Base-by-base conservation (phyloP, 495 filamentous ascomycete genomes). In the Talaromyces liani region DNA sequence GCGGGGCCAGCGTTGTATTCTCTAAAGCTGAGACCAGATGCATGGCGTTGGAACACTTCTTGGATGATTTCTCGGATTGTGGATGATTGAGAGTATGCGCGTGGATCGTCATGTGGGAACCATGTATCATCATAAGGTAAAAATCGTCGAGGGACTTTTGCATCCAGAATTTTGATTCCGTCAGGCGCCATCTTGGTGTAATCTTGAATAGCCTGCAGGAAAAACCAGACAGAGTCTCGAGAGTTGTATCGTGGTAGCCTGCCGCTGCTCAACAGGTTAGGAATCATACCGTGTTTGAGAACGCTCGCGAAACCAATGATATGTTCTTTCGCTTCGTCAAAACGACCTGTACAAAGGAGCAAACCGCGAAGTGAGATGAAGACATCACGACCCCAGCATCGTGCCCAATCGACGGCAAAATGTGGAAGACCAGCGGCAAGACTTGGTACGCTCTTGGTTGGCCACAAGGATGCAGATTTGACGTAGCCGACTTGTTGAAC, bases 241-340 rank as follows among this genome's bases (percentile, higher is more conserved):
- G 93, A 91, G 70, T 99, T 99, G 75, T 97, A 99, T n/a, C 95
- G 81, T 2, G 95, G 95, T n/a, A 84, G 80, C 47, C 88, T 89
- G 18, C 95, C 92, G 67, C 88, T 88, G 65, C 90, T 85, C 18
- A 99, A 82, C 10, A 99, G 82, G 67, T 99, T 99, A 12, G 95
- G 95, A 61, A 98, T 91, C 95, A 98, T 97, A 53, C 95, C 95
- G 71, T 99, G 95, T 78, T 98, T 98, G 58, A 99, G 79, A 9
- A 99, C 92, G 71, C 91, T 96, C 0, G 91, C 92, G 77, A 99
- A 99, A 53, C 94, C 95, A 58, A 91, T 78, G 64, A 99, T 96
- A 70, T 98, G 95, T 73, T 97, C 91, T 66, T 84, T 91, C 16
- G 93, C 94, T 68, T 97, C 92, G 4, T 83, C 84, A 69, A 87